Conservation (phyloP, 2,329 filamentous ascomycete species). For the Fusarium sp. region DNA sequence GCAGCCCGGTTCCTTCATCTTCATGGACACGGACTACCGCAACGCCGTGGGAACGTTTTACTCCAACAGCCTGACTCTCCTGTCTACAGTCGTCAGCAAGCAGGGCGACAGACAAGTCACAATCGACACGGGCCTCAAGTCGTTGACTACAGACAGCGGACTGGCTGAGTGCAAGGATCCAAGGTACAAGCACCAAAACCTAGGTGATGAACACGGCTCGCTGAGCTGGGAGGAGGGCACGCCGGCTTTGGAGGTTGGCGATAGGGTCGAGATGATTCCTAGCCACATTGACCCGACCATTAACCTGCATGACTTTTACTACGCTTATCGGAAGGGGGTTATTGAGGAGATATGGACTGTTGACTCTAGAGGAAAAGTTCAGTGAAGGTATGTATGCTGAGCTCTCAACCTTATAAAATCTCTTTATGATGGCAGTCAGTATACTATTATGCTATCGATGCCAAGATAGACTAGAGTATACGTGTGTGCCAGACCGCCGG, state of each 20-base stretch:
- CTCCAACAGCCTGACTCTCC: constrained; percentile 52
- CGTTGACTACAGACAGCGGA: constrained; percentile 32
- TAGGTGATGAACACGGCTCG: constrained; percentile 34
- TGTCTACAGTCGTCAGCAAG: constrained; percentile 27
- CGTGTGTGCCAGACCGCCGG: background rate
- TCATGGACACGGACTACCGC: constrained; percentile 69
- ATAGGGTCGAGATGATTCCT: constrained; percentile 35
- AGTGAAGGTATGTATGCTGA: background rate
- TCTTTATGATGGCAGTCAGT: background rate
- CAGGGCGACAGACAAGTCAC: constrained; percentile 34
- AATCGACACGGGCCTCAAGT: constrained; percentile 31
- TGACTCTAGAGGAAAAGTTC: constrained; percentile 34
- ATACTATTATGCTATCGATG: no score
- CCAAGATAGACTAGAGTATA: background rate
- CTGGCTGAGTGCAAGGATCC: constrained; percentile 31
- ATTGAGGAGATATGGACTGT: constrained; percentile 35
- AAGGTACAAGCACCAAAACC: constrained; percentile 6
- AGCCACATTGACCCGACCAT: constrained; percentile 39
- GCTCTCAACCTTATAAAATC: accelerated
- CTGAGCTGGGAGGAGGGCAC: constrained; percentile 26
- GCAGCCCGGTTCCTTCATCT: constrained; percentile 66
- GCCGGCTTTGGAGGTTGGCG: constrained; percentile 6
- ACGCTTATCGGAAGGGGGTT: constrained; percentile 13
- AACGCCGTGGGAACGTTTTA: constrained; percentile 63
- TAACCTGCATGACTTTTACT: constrained; percentile 36